A percentile compares a stretch with the other conserved stretches of the same genome.
Evolutionary conservation across 225 moss, liverwort and hornwort genomes (phyloP).

Genomic region (Asterella californica): DNA sequence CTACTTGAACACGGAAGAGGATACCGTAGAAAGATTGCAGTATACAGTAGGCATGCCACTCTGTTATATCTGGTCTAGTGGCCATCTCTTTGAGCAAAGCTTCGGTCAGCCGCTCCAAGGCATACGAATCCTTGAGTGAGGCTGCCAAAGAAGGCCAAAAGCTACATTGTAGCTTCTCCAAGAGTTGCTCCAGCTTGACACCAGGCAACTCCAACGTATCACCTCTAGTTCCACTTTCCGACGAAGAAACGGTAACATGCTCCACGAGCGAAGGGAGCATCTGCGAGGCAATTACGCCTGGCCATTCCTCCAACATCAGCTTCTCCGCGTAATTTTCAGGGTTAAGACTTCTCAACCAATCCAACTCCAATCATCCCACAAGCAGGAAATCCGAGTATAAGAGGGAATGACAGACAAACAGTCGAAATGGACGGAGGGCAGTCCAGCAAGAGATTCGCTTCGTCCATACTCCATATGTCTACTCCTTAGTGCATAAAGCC

Average conservation of each 20-base stretch:
- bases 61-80: constrained; percentile 40
- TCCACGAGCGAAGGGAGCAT: constrained; percentile 54
- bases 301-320: constrained; percentile 13
- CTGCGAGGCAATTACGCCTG: constrained; percentile 62
- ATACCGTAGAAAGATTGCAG: constrained; percentile 64
- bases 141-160: constrained; percentile 58
- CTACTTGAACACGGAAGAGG: constrained; percentile 51
- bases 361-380: background rate
- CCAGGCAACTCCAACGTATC: constrained; percentile 31
- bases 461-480: background rate
- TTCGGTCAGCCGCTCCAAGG: constrained; percentile 80
- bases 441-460: background rate
- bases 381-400: background rate
- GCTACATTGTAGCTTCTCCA: constrained; percentile 42
- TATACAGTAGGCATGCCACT: constrained; percentile 62
- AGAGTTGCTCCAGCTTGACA: constrained; percentile 33
- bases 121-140: constrained; percentile 73
- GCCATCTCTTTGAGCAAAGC: constrained; percentile 67
- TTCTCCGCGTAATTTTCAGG: background rate
- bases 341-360: background rate
- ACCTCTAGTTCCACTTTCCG: constrained; percentile 31
- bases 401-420: background rate
- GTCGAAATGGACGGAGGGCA: background rate
- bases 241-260: constrained; percentile 33
- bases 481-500: background rate